A percentile compares a stretch with the other conserved stretches of the same genome.
phyloP scores from a whole-genome alignment of 805 yeast species.

The Candida corydali region DNA sequence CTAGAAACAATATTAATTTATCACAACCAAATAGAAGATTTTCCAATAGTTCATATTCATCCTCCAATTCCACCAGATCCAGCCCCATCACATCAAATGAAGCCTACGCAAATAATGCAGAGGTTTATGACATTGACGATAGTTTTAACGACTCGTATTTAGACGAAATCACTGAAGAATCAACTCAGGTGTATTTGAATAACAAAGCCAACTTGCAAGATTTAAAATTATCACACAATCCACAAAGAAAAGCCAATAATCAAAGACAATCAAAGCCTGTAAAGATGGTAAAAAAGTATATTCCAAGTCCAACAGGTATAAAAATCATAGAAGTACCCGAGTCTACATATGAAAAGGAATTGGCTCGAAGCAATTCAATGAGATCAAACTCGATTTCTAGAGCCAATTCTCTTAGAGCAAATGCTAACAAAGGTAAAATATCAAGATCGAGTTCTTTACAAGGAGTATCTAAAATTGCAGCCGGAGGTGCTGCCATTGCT shows the following conservation, averaged over 20 bases:
- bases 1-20: slow-evolving; percentile 6
- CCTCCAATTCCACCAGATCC: slow-evolving; percentile 6
- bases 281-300: slow-evolving; percentile 60
- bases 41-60: slow-evolving; percentile 8
- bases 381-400: slow-evolving; percentile 27
- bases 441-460: slow-evolving; percentile 23
- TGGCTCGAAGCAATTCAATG: slow-evolving; percentile 37
- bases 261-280: slow-evolving; percentile 10
- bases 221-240: slow-evolving; percentile 25
- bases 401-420: slow-evolving; percentile 15
- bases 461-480: slow-evolving; percentile 10
- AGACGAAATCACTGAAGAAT: slow-evolving; percentile 28
- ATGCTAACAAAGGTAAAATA: slow-evolving; percentile 8
- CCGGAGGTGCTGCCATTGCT: slow-evolving; percentile 3
- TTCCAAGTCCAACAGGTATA: slow-evolving; percentile 72
- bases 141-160: slow-evolving; percentile 27
- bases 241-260: slow-evolving; percentile 4
- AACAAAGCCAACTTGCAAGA: slow-evolving; percentile 34
- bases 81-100: slow-evolving; percentile 10
- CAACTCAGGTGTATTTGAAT: slow-evolving; percentile 16
- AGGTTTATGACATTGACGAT: slow-evolving; percentile 24
- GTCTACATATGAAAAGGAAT: slow-evolving; percentile 33
- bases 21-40: slow-evolving; percentile 9
- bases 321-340: slow-evolving; percentile 66
- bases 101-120: slow-evolving; percentile 3